A percentile compares a stretch with the other conserved stretches of the same genome.
These are phyloP conservation scores for Nitzschia sp. DNA, from an alignment of 108 stramenopile species.

Conservation along the genomic window DNA sequence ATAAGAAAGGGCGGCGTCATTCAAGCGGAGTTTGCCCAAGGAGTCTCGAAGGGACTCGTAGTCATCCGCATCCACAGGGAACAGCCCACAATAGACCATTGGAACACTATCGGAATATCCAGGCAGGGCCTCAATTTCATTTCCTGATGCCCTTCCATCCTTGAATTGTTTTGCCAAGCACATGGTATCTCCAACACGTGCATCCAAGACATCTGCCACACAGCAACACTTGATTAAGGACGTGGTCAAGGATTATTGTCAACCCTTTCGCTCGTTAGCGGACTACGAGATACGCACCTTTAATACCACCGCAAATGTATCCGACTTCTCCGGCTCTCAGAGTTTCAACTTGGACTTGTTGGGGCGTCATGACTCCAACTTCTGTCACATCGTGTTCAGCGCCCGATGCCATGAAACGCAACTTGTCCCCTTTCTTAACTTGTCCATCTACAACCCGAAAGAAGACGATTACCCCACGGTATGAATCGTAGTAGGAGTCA, in stretches of 20 bases:
- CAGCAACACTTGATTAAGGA: too few relatives aligned
- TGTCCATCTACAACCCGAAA: slow-evolving; percentile 95
- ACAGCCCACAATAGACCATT: slow-evolving; percentile 96
- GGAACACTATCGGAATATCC: slow-evolving; percentile 88
- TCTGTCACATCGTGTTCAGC: slow-evolving; percentile 92
- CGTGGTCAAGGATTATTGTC: too few relatives aligned
- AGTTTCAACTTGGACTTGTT: slow-evolving; percentile 74
- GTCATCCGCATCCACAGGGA: slow-evolving; percentile 94
- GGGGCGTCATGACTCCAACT: slow-evolving; percentile 92
- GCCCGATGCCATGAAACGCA: slow-evolving; percentile 68
- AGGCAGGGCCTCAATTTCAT: slow-evolving; percentile 57
- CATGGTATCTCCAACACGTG: slow-evolving; percentile 97
- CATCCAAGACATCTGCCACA: slow-evolving; percentile 94
- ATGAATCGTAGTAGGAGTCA: slow-evolving; percentile 96
- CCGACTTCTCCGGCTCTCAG: slow-evolving; percentile 93
- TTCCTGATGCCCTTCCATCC: slow-evolving; percentile 35
- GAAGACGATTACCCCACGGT: slow-evolving; percentile 94
- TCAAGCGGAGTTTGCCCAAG: slow-evolving; percentile 91
- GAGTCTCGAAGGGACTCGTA: slow-evolving; percentile 90
- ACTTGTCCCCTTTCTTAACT: slow-evolving; percentile 78
- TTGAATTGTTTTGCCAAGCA: slow-evolving; percentile 73
- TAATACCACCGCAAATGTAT: slow-evolving; percentile 91
- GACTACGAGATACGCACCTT: too few relatives aligned
- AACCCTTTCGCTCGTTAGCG: too few relatives aligned
- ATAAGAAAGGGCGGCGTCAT: slow-evolving; percentile 90